Evolutionary conservation across 75 land plant genomes (phyloP).

Genomic region (Cryptomeria japonica): DNA sequence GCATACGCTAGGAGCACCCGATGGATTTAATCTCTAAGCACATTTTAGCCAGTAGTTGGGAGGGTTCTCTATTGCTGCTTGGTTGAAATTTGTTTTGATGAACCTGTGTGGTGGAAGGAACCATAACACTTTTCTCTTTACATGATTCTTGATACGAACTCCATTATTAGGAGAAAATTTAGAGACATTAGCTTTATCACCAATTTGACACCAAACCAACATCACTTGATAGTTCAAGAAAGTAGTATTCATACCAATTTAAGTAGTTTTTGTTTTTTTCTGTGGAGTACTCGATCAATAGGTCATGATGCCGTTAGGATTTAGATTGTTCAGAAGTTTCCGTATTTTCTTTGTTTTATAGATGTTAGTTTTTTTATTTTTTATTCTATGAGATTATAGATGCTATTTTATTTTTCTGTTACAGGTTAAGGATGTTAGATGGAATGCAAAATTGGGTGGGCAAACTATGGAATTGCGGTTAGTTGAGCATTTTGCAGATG

Average conservation of each 20-base stretch:
- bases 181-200: background rate
- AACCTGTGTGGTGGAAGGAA: too few relatives aligned
- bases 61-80: too few relatives aligned
- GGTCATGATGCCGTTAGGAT: background rate
- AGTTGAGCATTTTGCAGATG: conserved; percentile 92
- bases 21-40: too few relatives aligned
- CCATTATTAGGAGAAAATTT: too few relatives aligned
- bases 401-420: background rate
- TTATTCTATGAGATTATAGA: background rate
- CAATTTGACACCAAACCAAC: background rate
- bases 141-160: too few relatives aligned
- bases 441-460: conserved; percentile 88
- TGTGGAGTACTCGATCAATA: background rate
- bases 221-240: background rate
- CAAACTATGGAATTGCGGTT: conserved; percentile 79
- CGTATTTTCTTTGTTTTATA: background rate
- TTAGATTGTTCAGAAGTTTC: background rate
- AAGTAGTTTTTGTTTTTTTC: background rate
- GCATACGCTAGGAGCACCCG: too few relatives aligned
- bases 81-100: too few relatives aligned
- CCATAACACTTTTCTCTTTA: too few relatives aligned
- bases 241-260: background rate
- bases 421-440: conserved; percentile 90
- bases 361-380: background rate
- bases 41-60: too few relatives aligned